Evolutionary conservation across 306 rosid genomes (phyloP), one percentile per base, ranked within the genome.

Genomic region (Canavalia gladiata): DNA sequence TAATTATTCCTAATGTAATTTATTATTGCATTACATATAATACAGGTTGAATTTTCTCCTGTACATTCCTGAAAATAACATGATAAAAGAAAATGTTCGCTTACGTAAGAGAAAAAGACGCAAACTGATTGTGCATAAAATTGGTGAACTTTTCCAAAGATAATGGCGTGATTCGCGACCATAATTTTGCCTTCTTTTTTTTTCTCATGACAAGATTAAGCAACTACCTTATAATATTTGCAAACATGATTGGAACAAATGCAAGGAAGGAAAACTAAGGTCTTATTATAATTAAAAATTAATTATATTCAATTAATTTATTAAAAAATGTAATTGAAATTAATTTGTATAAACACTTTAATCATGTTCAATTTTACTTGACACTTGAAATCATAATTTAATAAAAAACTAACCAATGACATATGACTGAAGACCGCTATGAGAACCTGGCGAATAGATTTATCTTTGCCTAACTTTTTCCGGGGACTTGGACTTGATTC

Each of bases 341-440:
- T 18, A 18, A 18, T 18, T 18, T 18, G 25, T 18, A 18, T 18
- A 18, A 18, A 18, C 25, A 18, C 25, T 18, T 18, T 18, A 18
- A 18, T 18, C 25, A 18, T 18, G 25, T 18, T 18, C 25, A 18
- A 18, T 18, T 18, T 18, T 18, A 18, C 25, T 18, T 18, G 25
- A 18, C 25, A 18, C 25, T 18, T 18, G 25, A 18, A 18, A 18
- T 18, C 25, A 18, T 18, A 18, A 18, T 18, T 18, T 18, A 18
- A 18, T 18, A 18, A 18, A 18, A 18, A 18, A 77, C 79, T 39
- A 67, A 84, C 89, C 89, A 84, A 83, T 29, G 70, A 3, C 30
- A 83, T 50, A 45, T 67, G 75, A 58, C 57, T 76, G 28, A 83
- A 72, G 11, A 81, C 75, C 47, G 62, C 45, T 28, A 76, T 11